Evolutionary conservation across 2,329 filamentous ascomycete genomes (phyloP).

Genomic region (Hirsutella minnesotensis): DNA sequence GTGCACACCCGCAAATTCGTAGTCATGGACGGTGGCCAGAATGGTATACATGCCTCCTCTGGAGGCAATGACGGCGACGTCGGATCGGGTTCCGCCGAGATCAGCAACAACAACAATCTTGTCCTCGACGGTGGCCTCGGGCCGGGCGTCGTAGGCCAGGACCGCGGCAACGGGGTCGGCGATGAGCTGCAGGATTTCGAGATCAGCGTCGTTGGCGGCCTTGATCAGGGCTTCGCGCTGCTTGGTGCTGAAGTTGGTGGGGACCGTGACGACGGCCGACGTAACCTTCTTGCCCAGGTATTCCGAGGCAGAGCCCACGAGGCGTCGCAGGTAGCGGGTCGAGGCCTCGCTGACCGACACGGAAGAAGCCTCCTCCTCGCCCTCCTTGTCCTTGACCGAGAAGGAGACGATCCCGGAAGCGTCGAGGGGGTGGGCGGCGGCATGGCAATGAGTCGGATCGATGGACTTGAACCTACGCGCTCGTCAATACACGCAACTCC

Average conservation of each 20-base stretch:
- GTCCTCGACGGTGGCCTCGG: slow-evolving; percentile 61
- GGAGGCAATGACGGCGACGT: slow-evolving; percentile 81
- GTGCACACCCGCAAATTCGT: slow-evolving; percentile 76
- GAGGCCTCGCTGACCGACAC: slow-evolving; percentile 71
- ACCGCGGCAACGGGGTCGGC: slow-evolving; percentile 81
- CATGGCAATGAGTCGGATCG: slow-evolving; percentile 89
- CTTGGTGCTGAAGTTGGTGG: slow-evolving; percentile 82
- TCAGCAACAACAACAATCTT: slow-evolving; percentile 89
- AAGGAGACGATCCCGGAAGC: slow-evolving; percentile 64
- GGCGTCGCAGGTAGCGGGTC: slow-evolving; percentile 71
- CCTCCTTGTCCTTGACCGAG: slow-evolving; percentile 64
- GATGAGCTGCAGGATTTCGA: slow-evolving; percentile 90
- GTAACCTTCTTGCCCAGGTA: slow-evolving; percentile 89
- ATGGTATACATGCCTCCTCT: slow-evolving; percentile 94
- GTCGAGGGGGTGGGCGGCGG: slow-evolving; percentile 80
- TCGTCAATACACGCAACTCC: slow-evolving; percentile 1
- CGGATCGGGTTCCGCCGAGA: slow-evolving; percentile 82
- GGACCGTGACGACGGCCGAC: slow-evolving; percentile 87
- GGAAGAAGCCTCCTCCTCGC: slow-evolving; percentile 49
- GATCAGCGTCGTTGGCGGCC: slow-evolving; percentile 65
- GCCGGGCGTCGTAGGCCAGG: slow-evolving; percentile 81
- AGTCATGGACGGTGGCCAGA: slow-evolving; percentile 87
- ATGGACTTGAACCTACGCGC: slow-evolving; percentile 70
- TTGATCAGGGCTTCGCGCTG: slow-evolving; percentile 72
- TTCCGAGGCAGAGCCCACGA: slow-evolving; percentile 75